Percentiles rank a stretch among this genome's conserved stretches.
Conservation (phyloP, 768 basidiomycete genomes). For the Leucosporidium yakuticum region DNA sequence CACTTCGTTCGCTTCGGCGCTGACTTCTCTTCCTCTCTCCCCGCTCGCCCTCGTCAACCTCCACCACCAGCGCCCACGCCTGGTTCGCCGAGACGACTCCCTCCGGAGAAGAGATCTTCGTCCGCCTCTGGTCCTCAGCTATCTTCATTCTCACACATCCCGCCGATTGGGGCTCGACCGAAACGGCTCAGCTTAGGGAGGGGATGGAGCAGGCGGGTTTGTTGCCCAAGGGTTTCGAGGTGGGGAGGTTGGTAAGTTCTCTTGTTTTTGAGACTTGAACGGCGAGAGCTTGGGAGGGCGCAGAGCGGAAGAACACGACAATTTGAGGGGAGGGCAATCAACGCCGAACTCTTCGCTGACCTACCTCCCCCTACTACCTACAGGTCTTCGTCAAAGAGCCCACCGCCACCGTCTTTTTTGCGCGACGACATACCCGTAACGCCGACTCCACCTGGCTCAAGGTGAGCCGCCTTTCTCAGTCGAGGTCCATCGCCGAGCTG, state of each 20-base stretch:
- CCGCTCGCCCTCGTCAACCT: no score
- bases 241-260: conserved; percentile 8
- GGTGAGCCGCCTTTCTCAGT: background rate
- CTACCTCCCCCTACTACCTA: no score
- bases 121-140: conserved; percentile 6
- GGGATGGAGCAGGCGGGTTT: conserved; percentile 8
- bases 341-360: background rate
- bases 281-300: no score
- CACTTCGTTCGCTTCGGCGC: background rate
- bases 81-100: conserved; percentile 14
- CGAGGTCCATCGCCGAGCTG: background rate
- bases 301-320: no score
- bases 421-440: background rate
- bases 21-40: no score
- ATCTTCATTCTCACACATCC: conserved; percentile 18
- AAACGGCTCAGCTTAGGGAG: conserved; percentile 5
- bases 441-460: conserved; percentile 8
- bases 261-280: no score
- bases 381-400: conserved; percentile 25
- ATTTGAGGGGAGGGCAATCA: no score
- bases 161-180: background rate
- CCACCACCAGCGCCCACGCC: conserved; percentile 19
- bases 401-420: conserved; percentile 4
- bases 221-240: background rate
- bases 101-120: conserved; percentile 12